phyloP scores from a whole-genome alignment of 176 grass and related monocot species.

The Juncus effusus region DNA sequence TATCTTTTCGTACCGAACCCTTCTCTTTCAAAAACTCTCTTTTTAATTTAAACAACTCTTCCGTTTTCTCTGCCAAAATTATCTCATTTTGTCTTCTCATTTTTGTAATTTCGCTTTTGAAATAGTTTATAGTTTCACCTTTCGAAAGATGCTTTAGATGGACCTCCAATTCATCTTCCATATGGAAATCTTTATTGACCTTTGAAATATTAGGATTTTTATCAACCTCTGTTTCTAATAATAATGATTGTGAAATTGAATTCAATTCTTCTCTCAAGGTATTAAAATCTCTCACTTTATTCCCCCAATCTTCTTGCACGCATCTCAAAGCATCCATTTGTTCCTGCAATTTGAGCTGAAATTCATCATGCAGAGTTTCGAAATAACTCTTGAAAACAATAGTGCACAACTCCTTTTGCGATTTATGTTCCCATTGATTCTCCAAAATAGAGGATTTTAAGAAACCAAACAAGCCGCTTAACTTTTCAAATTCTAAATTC shows the following conservation, averaged over 20 bases:
- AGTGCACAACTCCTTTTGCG: slow-evolving; percentile 44
- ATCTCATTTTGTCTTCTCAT: slow-evolving; percentile 52
- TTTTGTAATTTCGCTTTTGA: slow-evolving; percentile 61
- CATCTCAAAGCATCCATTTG: slow-evolving; percentile 33
- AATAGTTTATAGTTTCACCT: slow-evolving; percentile 41
- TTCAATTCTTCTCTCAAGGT: slow-evolving; percentile 40
- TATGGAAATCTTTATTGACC: slow-evolving; percentile 21
- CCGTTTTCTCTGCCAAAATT: slow-evolving; percentile 57
- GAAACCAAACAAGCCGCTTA: slow-evolving; percentile 26
- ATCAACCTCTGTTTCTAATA: slow-evolving; percentile 30
- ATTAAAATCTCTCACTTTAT: slow-evolving; percentile 36
- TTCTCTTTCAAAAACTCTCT: slow-evolving; percentile 57
- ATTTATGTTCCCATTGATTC: slow-evolving; percentile 54
- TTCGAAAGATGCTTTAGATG: slow-evolving; percentile 59
- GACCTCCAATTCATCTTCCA: slow-evolving; percentile 33
- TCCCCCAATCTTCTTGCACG: slow-evolving; percentile 25
- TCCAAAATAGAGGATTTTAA: slow-evolving; percentile 28
- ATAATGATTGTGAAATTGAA: slow-evolving; percentile 30
- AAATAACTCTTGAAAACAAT: slow-evolving; percentile 51
- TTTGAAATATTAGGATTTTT: slow-evolving; percentile 12
- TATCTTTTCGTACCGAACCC: slow-evolving; percentile 56
- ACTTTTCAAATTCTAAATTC: slow-evolving; percentile 37
- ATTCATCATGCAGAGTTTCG: slow-evolving; percentile 29
- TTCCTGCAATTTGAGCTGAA: slow-evolving; percentile 54
- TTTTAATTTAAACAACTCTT: slow-evolving; percentile 84